Percentiles rank a stretch among this genome's conserved stretches.
These are phyloP conservation scores for Myochromella boudieri DNA, from an alignment of 768 basidiomycete species.

Conservation along the genomic window DNA sequence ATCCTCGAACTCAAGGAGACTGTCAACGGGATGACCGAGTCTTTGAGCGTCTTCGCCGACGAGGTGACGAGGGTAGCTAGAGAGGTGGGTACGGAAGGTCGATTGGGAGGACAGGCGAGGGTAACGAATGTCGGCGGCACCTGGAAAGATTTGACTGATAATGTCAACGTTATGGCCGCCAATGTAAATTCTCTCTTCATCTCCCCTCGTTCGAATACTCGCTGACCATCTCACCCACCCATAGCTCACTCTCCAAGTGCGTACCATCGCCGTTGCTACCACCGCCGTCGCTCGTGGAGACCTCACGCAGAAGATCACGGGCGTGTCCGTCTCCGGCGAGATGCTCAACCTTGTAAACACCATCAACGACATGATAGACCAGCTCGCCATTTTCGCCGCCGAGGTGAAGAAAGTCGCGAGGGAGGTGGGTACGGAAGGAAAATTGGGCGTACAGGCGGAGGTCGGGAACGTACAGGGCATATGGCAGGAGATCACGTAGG, in stretches of 20 bases:
- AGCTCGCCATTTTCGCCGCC: constrained; percentile 54
- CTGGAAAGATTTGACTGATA: constrained; percentile 96
- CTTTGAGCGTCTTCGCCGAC: constrained; percentile 80
- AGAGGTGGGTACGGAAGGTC: constrained; percentile 96
- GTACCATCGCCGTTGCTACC: constrained; percentile 90
- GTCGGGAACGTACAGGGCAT: constrained; percentile 96
- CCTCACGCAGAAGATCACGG: constrained; percentile 89
- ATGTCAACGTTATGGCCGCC: constrained; percentile 94
- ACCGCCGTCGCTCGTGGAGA: constrained; percentile 95
- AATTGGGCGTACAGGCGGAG: constrained; percentile 95
- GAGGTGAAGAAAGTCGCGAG: constrained; percentile 92
- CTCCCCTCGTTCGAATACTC: not conserved
- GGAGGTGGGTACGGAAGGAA: constrained; percentile 98
- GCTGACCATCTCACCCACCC: not conserved
- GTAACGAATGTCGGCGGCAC: constrained; percentile 95
- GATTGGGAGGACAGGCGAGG: constrained; percentile 90
- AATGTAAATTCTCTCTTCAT: constrained; percentile 54
- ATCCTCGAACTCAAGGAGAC: constrained; percentile 89
- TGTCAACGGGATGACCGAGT: constrained; percentile 94
- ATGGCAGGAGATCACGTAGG: constrained; percentile 98
- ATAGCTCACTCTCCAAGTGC: constrained; percentile 89
- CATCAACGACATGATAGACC: constrained; percentile 85
- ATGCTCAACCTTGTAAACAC: constrained; percentile 96
- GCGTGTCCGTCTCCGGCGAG: constrained; percentile 92
- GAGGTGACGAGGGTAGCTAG: constrained; percentile 84